Percentiles rank a stretch among this genome's conserved stretches.
Conservation (phyloP, 2,329 filamentous ascomycete genomes). For the Thermothelomyces thermophilus region DNA sequence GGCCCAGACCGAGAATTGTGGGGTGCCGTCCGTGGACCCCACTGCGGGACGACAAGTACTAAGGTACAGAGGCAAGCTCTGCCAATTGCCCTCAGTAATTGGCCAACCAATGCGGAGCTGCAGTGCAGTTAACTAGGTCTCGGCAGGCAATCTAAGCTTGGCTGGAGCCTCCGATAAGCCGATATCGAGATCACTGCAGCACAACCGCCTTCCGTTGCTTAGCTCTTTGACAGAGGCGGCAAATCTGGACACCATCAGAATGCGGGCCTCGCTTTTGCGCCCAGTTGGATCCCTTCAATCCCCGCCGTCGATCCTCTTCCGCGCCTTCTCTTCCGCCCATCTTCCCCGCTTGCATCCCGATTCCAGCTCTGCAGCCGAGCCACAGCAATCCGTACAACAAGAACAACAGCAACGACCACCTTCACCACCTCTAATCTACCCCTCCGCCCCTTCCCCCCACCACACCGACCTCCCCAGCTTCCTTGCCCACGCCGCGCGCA, state of each 20-base stretch:
- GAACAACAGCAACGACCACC: background rate
- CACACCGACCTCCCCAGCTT: conserved; percentile 63
- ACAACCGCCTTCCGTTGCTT: background rate
- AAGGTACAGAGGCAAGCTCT: too few species aligned
- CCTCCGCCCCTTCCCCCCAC: conserved; percentile 39
- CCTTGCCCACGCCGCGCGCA: conserved; percentile 53
- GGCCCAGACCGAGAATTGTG: too few species aligned
- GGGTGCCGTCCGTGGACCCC: too few species aligned
- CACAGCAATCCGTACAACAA: background rate
- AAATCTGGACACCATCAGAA: background rate
- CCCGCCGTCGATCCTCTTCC: background rate
- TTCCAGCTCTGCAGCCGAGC: background rate
- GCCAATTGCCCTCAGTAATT: too few species aligned
- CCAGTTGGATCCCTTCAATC: background rate
- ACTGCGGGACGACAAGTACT: too few species aligned
- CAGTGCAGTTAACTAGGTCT: too few species aligned
- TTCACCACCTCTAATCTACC: conserved; percentile 33
- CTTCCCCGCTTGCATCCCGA: background rate
- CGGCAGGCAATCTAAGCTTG: too few species aligned
- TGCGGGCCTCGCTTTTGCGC: conserved; percentile 1
- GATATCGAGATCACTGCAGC: background rate
- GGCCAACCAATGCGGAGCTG: too few species aligned
- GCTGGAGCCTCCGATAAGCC: too few species aligned
- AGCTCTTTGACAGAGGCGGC: background rate
- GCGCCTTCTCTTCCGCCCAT: conserved; percentile 6